Percentiles rank a stretch among this genome's conserved stretches.
These are phyloP conservation scores for Ogataea sp. DNA, from an alignment of 805 yeast genomes.

Conservation along the genomic window DNA sequence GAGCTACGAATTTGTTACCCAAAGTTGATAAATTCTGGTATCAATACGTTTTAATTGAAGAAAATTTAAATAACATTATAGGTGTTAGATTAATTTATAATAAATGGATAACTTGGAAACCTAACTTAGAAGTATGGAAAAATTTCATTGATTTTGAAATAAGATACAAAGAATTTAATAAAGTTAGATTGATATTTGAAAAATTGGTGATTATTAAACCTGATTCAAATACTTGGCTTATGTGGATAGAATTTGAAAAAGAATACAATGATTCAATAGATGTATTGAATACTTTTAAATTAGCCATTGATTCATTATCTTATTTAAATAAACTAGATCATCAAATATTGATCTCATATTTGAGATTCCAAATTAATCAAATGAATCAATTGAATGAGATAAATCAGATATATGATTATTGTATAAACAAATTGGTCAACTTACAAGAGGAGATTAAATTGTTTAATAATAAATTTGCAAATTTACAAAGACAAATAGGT, in stretches of 20 bases:
- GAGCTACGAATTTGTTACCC: slow-evolving; percentile 71
- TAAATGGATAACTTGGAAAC: slow-evolving; percentile 78
- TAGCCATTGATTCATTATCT: slow-evolving; percentile 50
- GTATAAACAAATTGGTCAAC: slow-evolving; percentile 15
- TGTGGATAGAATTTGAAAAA: slow-evolving; percentile 70
- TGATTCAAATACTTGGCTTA: slow-evolving; percentile 51
- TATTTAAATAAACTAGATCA: slow-evolving; percentile 25
- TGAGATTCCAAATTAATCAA: slow-evolving; percentile 16
- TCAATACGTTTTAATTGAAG: slow-evolving; percentile 75
- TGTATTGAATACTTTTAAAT: slow-evolving; percentile 57
- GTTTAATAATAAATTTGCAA: slow-evolving; percentile 36
- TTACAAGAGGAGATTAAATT: slow-evolving; percentile 10
- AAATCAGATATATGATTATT: slow-evolving; percentile 2
- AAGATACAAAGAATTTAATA: slow-evolving; percentile 43
- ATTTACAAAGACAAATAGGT: slow-evolving; percentile 52
- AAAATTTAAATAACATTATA: slow-evolving; percentile 53
- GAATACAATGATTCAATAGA: slow-evolving; percentile 35
- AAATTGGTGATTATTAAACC: slow-evolving; percentile 50
- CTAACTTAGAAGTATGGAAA: slow-evolving; percentile 59
- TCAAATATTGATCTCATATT: slow-evolving; percentile 45
- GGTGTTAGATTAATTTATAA: slow-evolving; percentile 62
- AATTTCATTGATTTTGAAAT: slow-evolving; percentile 67
- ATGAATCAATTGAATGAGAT: background rate
- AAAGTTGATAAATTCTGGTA: slow-evolving; percentile 83
- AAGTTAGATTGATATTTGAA: slow-evolving; percentile 51